Base-by-base conservation (phyloP, 1,284 basidiomycete species). In the Meira miltonrushii region DNA sequence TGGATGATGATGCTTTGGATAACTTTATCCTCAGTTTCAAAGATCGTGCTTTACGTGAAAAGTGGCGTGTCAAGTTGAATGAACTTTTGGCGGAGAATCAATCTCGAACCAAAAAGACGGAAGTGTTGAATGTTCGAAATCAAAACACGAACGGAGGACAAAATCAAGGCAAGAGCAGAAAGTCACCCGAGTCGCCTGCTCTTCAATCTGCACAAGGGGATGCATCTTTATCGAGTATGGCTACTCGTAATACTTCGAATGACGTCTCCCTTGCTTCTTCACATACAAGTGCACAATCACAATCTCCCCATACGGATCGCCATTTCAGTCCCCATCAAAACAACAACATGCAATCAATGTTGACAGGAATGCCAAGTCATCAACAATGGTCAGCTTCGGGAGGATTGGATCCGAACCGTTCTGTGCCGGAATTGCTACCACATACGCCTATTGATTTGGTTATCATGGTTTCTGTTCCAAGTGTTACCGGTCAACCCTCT, bases 21-120 rank as follows among this genome's bases (percentile, higher is more conserved):
- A 88, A 88, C 47, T 96, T 98, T 79, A 91, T 95, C 71, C 84
- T 98, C 55, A 87, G 90, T 70, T 98, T 96, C 84, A 88, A 87
- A 69, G 90, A 96, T 59, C 84, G 87, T n/a, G 82, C 85, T n/a
- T 88, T 87, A 2, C 83, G 93, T 59, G 90, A 94, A 73, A 84
- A 87, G 0, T 97, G 94, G 94, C 86, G 84, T 72, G 82, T 82
- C 43, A 62, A 71, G 28, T 55, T 73, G 15, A 52, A 43, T 15
- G 60, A 62, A 40, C 57, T 70, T 11, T 61, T 68, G 19, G 57
- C 67, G 23, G 41, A 25, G 7, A n/a, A 39, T 19, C 50, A 48
- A 48, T 3, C 28, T 33, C 17, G 21, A 21, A 15, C 17, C 5
- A 48, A 48, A 48, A 12, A 48, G 25, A 12, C 12, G 21, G 46